Percentiles rank a stretch among this genome's conserved stretches.
Conservation (phyloP, 108 stramenopile species). For the Cyclotella kingstonii region DNA sequence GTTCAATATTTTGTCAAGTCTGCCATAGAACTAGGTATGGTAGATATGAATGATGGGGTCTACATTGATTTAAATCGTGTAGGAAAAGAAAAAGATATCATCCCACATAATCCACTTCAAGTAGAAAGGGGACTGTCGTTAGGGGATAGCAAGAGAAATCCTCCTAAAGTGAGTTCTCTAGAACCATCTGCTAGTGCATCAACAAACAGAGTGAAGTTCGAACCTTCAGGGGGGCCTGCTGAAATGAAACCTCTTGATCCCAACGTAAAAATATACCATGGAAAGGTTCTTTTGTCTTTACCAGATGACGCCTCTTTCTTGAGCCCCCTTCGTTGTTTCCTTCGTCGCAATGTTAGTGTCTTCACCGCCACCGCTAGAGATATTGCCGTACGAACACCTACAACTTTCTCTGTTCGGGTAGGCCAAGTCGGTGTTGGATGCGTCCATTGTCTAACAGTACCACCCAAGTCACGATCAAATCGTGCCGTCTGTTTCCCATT, state of each 20-base stretch:
- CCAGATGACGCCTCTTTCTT: slow-evolving; percentile 70
- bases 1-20: slow-evolving; percentile 88
- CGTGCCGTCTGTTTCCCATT: slow-evolving; percentile 89
- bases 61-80: slow-evolving; percentile 45
- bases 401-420: slow-evolving; percentile 65
- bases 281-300: slow-evolving; percentile 55
- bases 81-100: slow-evolving; percentile 10
- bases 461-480: slow-evolving; percentile 76
- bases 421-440: slow-evolving; percentile 55
- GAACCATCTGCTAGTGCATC: background rate
- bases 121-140: too few relatives aligned
- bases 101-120: background rate
- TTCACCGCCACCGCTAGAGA: slow-evolving; percentile 83
- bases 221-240: too few relatives aligned
- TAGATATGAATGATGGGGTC: slow-evolving; percentile 66
- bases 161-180: too few relatives aligned
- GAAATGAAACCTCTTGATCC: background rate
- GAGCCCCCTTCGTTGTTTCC: slow-evolving; percentile 84
- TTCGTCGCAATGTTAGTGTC: slow-evolving; percentile 81
- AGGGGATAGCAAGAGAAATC: too few relatives aligned
- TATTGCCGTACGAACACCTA: slow-evolving; percentile 85
- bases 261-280: slow-evolving; percentile 45
- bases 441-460: slow-evolving; percentile 65
- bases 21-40: slow-evolving; percentile 77
- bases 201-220: background rate